Conservation (phyloP, 129 eudicot species). For the Rutidosis leptorrhynchoides region DNA sequence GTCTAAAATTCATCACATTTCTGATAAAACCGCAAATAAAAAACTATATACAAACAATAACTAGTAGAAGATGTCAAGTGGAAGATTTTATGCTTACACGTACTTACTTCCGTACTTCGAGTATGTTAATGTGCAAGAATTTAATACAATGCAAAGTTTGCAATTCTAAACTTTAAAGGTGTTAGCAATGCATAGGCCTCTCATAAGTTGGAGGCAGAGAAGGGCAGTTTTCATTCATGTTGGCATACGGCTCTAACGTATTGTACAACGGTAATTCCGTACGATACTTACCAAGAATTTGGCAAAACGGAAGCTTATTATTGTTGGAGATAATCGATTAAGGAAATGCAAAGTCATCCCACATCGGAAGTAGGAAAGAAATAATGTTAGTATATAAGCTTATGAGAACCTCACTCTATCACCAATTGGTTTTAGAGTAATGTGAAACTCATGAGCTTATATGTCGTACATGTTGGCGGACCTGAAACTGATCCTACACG, state of each 20-base stretch:
- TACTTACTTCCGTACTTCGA: neutral
- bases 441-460: too few relatives aligned
- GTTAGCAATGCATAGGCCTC: slow-evolving; percentile 81
- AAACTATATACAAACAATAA: slow-evolving; percentile 31
- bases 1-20: neutral
- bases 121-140: neutral
- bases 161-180: neutral
- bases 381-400: too few relatives aligned
- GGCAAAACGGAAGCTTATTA: slow-evolving; percentile 75
- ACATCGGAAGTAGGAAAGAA: too few relatives aligned
- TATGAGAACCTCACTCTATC: too few relatives aligned
- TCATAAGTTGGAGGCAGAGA: slow-evolving; percentile 89
- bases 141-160: slow-evolving; percentile 22
- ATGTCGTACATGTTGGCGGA: too few relatives aligned
- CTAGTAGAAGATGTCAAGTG: neutral
- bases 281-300: slow-evolving; percentile 90
- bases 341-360: too few relatives aligned
- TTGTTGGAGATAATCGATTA: too few relatives aligned
- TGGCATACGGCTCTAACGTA: slow-evolving; percentile 83
- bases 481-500: too few relatives aligned
- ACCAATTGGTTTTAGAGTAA: too few relatives aligned
- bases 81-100: slow-evolving; percentile 19
- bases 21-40: neutral
- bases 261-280: slow-evolving; percentile 89
- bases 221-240: slow-evolving; percentile 96